Base-by-base conservation (phyloP, 2,329 filamentous ascomycete genomes). In the Dactylonectria macrodidyma region DNA sequence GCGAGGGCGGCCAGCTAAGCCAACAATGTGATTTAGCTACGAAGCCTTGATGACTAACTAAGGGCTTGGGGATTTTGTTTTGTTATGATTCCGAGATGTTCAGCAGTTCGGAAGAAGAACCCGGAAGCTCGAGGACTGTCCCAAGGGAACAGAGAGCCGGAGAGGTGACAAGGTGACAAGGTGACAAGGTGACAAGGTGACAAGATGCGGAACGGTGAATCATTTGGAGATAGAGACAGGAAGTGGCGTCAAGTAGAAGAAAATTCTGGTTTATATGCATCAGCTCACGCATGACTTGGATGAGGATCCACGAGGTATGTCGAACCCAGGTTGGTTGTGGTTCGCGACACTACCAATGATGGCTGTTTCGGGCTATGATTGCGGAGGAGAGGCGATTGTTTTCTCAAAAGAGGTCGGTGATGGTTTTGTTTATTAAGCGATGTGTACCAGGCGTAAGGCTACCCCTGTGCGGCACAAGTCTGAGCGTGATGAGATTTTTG, bases 31-130 rank as follows among this genome's bases (percentile, higher is more conserved):
- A 54, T 66, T 44, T 51, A 69, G 62, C 48, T 62, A 65, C 55
- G 38, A 70, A 50, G 46, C 54, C 55, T 47, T 60, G 44, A 47
- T 26, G 67, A 67, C 55, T 61, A 60, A 48, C 44, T 55, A 66
- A 57, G 62, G 63, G 61, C 65, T 68, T 67, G 61, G 67, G 62
- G 57, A 62, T 68, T 67, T 67, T 61, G 56, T 38, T 51, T 61
- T 66, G 48, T 54, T 62, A 54, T 62, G 36, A 26, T 62, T 60
- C 36, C 48, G 59, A 54, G 47, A 62, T 52, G 51, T 55, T 57
- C 33, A 52, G 36, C 33, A 54, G 44, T 57, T 57, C 44, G 52
- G 48, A 38, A 56, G 54, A 59, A 48, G 5, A 55, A 26, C 14
- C 30, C 47, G 26, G 46, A 38, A 34, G 56, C 48, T 55, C 12